phyloP scores from a whole-genome alignment of 352 stramenopile species.

The Phytophthora brassicae region DNA sequence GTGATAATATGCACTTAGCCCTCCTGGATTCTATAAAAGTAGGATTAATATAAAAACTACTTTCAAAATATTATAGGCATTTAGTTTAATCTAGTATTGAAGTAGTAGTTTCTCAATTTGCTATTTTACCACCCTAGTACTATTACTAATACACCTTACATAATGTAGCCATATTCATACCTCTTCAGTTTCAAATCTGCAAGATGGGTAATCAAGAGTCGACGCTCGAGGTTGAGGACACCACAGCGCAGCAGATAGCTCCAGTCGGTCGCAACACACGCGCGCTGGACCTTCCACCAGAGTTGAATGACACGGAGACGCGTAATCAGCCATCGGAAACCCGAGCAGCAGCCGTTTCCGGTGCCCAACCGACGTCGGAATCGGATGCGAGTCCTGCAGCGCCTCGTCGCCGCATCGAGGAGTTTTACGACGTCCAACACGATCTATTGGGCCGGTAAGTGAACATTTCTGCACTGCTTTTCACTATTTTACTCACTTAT shows the following conservation, averaged over 20 bases:
- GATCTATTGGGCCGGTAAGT: conserved; percentile 50
- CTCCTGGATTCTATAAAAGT: too few species aligned
- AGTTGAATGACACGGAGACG: background rate
- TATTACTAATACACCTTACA: too few species aligned
- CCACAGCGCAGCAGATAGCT: conserved; percentile 7
- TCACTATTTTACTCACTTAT: conserved; percentile 3
- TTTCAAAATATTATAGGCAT: too few species aligned
- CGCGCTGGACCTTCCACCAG: conserved; percentile 16
- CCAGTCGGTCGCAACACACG: conserved; percentile 16
- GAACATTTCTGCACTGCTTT: background rate
- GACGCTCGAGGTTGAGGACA: conserved; percentile 7
- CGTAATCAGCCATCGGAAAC: background rate
- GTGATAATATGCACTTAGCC: too few species aligned
- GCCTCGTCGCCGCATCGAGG: conserved; percentile 43
- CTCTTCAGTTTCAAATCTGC: too few species aligned
- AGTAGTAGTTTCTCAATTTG: too few species aligned
- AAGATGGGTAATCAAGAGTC: conserved; percentile 36
- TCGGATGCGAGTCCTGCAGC: conserved; percentile 10
- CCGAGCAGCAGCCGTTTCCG: background rate
- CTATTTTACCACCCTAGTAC: too few species aligned
- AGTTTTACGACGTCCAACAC: conserved; percentile 59
- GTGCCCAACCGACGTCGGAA: background rate
- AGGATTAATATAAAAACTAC: too few species aligned
- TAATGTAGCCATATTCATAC: too few species aligned
- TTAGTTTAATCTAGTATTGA: too few species aligned